A percentile compares a stretch with the other conserved stretches of the same genome.
Conservation (phyloP, 2,329 filamentous ascomycete genomes). For the Exophiala sideris region DNA sequence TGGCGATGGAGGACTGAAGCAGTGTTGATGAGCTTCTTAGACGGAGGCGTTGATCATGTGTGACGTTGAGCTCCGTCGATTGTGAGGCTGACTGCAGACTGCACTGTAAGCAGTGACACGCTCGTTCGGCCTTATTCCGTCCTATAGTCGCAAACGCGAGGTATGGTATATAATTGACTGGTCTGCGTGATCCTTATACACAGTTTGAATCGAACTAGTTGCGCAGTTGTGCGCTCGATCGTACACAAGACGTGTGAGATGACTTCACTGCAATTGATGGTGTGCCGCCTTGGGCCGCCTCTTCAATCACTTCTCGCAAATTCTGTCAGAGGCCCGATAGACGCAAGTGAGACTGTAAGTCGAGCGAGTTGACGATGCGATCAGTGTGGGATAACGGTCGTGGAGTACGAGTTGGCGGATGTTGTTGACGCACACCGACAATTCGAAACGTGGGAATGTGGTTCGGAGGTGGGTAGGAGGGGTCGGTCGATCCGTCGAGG, state of each 20-base stretch:
- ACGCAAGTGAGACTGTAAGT: too few species aligned
- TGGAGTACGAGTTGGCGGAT: not conserved
- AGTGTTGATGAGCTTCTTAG: not conserved
- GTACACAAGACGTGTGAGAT: too few species aligned
- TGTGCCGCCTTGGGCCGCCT: too few species aligned
- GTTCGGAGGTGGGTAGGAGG: not conserved
- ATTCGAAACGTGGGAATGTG: not conserved
- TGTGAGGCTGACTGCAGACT: slow-evolving; percentile 22
- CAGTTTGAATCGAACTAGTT: not conserved
- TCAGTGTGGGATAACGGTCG: slow-evolving; percentile 4
- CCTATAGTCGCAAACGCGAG: slow-evolving; percentile 3
- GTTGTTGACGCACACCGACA: not conserved
- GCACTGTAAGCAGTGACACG: slow-evolving; percentile 18
- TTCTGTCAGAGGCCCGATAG: too few species aligned
- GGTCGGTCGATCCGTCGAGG: not conserved
- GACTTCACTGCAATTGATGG: too few species aligned
- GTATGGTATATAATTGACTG: slow-evolving; percentile 2
- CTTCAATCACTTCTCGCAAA: too few species aligned
- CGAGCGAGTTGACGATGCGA: too few species aligned
- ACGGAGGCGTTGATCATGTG: slow-evolving; percentile 4
- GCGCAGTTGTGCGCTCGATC: not conserved
- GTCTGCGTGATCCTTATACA: not conserved
- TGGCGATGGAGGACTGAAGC: not conserved
- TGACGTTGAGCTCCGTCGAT: not conserved
- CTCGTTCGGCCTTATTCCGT: slow-evolving; percentile 18